Conservation (phyloP, 2,329 filamentous ascomycete genomes). For the Trichoderma semiorbis region DNA sequence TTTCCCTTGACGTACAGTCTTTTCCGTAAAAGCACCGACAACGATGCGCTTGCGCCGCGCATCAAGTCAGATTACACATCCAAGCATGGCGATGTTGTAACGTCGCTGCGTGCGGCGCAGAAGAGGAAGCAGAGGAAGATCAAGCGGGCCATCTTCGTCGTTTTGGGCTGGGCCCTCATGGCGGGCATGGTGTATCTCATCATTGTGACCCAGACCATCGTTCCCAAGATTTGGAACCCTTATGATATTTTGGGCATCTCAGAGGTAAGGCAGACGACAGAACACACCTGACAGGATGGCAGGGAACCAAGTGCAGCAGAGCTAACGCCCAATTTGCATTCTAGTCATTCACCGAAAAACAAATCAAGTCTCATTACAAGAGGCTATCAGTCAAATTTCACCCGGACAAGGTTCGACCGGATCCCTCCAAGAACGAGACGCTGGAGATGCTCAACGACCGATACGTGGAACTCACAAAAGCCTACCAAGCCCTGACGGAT, state of each 20-base stretch:
- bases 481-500: slow-evolving; percentile 95
- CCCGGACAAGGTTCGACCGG: slow-evolving; percentile 86
- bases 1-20: slow-evolving; percentile 87
- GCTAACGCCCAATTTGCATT: background rate
- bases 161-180: slow-evolving; percentile 79
- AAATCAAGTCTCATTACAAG: slow-evolving; percentile 90
- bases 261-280: slow-evolving; percentile 53
- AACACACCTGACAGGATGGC: background rate
- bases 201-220: slow-evolving; percentile 66
- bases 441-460: slow-evolving; percentile 76
- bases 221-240: slow-evolving; percentile 87
- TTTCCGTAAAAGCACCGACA: slow-evolving; percentile 70
- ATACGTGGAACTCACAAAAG: slow-evolving; percentile 95
- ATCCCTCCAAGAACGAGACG: slow-evolving; percentile 85
- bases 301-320: background rate
- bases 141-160: slow-evolving; percentile 74
- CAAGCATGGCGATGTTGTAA: slow-evolving; percentile 78
- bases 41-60: slow-evolving; percentile 75
- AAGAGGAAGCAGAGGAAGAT: slow-evolving; percentile 85
- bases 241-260: slow-evolving; percentile 90
- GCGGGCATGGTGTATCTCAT: slow-evolving; percentile 92
- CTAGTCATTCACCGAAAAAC: slow-evolving; percentile 77
- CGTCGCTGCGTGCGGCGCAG: slow-evolving; percentile 77
- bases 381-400: slow-evolving; percentile 81
- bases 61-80: slow-evolving; percentile 80